Percentiles rank a stretch among this genome's conserved stretches.
These are phyloP conservation scores for Escallonia herrerae DNA, from an alignment of 129 eudicot species.

Conservation along the genomic window DNA sequence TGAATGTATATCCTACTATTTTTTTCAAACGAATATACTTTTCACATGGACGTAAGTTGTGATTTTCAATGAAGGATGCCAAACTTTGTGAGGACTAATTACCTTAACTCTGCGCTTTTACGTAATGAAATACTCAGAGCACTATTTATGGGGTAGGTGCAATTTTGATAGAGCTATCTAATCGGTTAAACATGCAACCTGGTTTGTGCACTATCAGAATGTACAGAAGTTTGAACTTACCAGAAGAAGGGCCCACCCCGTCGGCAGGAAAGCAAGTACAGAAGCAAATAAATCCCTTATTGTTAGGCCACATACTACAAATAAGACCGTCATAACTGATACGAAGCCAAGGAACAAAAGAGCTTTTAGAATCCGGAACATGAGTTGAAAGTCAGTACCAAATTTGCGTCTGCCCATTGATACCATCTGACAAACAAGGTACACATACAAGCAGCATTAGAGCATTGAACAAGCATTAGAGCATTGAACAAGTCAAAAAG, in stretches of 20 bases:
- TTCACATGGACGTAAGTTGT: not conserved
- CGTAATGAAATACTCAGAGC: not conserved
- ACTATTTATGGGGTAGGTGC: not conserved
- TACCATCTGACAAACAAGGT: slow-evolving; percentile 50
- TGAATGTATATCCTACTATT: too few relatives aligned
- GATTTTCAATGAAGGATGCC: not conserved
- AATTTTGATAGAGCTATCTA: too few relatives aligned
- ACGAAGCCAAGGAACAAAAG: slow-evolving; percentile 90
- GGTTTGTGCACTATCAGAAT: not conserved
- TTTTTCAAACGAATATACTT: not conserved
- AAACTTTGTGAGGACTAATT: not conserved
- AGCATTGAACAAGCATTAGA: not conserved
- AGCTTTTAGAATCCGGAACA: slow-evolving; percentile 90
- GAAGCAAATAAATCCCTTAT: slow-evolving; percentile 75
- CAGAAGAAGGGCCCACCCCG: slow-evolving; percentile 92
- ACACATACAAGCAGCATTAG: slow-evolving; percentile 12
- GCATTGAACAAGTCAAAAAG: not conserved
- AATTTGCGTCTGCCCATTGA: slow-evolving; percentile 93
- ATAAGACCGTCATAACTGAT: slow-evolving; percentile 77
- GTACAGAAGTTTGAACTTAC: slow-evolving; percentile 38
- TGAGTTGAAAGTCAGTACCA: slow-evolving; percentile 93
- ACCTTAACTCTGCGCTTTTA: not conserved
- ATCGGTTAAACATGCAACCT: too few relatives aligned
- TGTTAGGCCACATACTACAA: slow-evolving; percentile 70
- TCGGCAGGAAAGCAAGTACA: slow-evolving; percentile 83